Evolutionary conservation across 768 basidiomycete species (phyloP), one percentile per base, ranked within the genome.

Genomic region (Boletus bicolor): DNA sequence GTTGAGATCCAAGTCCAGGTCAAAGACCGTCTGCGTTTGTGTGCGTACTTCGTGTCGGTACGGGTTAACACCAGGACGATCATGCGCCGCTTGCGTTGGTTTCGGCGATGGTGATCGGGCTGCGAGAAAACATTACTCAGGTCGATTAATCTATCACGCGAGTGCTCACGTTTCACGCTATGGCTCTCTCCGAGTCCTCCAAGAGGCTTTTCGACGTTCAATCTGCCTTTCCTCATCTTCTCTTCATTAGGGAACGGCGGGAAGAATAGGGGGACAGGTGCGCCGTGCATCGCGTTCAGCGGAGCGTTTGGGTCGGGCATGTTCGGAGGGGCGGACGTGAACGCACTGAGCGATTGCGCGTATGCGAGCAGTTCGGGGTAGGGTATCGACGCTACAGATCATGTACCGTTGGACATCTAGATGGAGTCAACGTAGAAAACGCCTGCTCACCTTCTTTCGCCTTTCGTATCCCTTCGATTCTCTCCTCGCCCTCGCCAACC

Each of bases 231-330:
- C 49, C 91, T 84, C 89, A 93, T 91, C 72, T 91, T 93, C 69
- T 92, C 91, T 73, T 92, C 91, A 65, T 91, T 92, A 1, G 91
- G 91, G 70, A 92, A 93, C 11, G 92, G 92, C 37, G 91, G 91
- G 74, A 92, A 91, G 78, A 93, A 92, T 41, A 90, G 67, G 17
- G 87, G 88, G 17, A 86, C 85, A 0, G 87, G 87, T 11, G 84
- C 84, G 62, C 87, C 89, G 9, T 86, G 87, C 49, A 59, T 11
- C 38, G 59, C 53, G 17, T 32, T 54, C 32, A 56, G 36, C 1
- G 87, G 84, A 6, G 83, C 72, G 26, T 77, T 76, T 45, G 84
- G 79, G 63, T 90, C 89, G 21, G 89, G 89, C 83, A 91, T 87
- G 65, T 90, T 91, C 10, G 91, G 91, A 8, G 91, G 91, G 10